A percentile compares a stretch with the other conserved stretches of the same genome.
Conservation (phyloP, 2,329 filamentous ascomycete genomes). For the Apiospora hydei region DNA sequence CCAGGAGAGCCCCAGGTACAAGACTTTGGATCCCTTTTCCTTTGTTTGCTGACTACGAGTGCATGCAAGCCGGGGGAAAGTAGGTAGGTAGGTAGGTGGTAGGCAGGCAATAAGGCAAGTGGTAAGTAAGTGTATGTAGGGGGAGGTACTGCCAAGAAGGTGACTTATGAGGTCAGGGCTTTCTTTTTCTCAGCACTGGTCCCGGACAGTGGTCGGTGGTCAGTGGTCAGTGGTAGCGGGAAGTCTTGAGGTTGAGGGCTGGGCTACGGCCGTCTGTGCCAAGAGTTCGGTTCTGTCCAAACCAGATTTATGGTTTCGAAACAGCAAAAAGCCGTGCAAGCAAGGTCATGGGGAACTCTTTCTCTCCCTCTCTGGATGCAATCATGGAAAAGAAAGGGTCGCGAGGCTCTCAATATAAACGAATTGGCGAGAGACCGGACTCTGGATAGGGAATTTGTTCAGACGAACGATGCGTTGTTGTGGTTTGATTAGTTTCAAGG, state of each 20-base stretch:
- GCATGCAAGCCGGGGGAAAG: slow-evolving; percentile 6
- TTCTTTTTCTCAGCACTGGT: not conserved
- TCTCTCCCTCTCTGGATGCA: not conserved
- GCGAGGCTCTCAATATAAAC: slow-evolving; percentile 1
- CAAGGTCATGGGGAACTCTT: not conserved
- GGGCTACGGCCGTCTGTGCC: not conserved
- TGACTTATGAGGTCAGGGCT: slow-evolving; percentile 15
- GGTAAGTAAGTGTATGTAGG: not conserved
- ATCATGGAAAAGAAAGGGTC: not conserved
- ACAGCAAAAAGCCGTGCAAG: not conserved
- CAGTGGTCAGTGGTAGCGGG: too few relatives aligned
- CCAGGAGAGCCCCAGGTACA: not conserved
- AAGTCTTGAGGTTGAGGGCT: not conserved
- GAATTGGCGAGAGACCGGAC: not conserved
- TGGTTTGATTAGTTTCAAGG: not conserved
- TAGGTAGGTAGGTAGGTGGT: too few relatives aligned
- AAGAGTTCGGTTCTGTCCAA: slow-evolving; percentile 9
- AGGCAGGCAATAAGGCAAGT: too few relatives aligned
- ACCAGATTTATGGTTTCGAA: not conserved
- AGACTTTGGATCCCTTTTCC: slow-evolving; percentile 8
- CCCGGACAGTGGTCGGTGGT: not conserved
- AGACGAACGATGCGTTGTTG: slow-evolving; percentile 17
- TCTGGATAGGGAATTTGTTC: not conserved
- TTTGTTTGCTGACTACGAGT: slow-evolving; percentile 21
- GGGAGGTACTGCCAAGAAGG: not conserved